phyloP scores from a whole-genome alignment of 2,329 filamentous ascomycete species.

The Pseudogymnoascus sp. region DNA sequence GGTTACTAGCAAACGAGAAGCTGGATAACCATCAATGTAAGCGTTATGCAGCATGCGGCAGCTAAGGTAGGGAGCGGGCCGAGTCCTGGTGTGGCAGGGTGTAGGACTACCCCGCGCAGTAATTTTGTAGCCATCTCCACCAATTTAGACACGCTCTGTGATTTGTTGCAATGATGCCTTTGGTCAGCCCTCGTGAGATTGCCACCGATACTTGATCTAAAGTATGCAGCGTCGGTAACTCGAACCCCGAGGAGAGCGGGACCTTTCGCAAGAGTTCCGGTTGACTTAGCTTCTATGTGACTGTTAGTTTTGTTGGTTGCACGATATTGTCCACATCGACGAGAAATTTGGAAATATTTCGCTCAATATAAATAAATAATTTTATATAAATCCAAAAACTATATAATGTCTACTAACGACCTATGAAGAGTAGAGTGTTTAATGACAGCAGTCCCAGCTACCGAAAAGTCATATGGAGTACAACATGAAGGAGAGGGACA shows the following conservation, averaged over 20 bases:
- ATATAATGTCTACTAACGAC: background rate
- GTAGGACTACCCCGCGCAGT: background rate
- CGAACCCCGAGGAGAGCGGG: background rate
- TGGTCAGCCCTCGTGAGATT: background rate
- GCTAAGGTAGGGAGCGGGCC: background rate
- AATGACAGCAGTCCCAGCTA: background rate
- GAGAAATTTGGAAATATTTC: background rate
- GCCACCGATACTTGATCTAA: background rate
- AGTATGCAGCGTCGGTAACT: background rate
- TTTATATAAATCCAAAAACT: background rate
- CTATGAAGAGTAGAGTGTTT: background rate
- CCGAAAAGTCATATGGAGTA: background rate
- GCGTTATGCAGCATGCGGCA: background rate
- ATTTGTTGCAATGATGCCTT: background rate
- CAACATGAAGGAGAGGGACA: background rate
- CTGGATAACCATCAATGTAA: background rate
- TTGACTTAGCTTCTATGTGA: no score
- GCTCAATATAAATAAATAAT: background rate
- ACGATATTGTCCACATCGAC: no score
- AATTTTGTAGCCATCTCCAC: background rate
- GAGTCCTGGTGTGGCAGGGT: background rate
- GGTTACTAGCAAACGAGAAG: background rate
- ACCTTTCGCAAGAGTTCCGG: background rate
- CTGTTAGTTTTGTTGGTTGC: background rate
- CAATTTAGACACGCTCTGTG: background rate